These are phyloP conservation scores for Scenedesmus sp. DNA, from an alignment of 163 green algal genomes.

Conservation along the genomic window DNA sequence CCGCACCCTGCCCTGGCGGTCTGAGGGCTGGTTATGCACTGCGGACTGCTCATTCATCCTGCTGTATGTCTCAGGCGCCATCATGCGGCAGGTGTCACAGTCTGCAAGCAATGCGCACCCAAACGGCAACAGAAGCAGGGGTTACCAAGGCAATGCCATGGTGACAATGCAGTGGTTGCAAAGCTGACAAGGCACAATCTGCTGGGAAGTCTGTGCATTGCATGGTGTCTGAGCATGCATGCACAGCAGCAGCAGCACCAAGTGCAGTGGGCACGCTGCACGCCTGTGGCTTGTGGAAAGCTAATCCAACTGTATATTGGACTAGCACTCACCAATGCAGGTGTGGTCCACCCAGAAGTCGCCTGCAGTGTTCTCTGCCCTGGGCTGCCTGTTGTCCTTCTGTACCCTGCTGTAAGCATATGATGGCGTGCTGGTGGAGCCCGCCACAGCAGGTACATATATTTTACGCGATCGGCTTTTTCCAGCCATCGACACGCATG, in stretches of 20 bases:
- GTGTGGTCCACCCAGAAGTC: conserved; percentile 80
- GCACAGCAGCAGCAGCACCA: not conserved
- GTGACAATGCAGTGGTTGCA: not conserved
- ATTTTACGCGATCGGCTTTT: not conserved
- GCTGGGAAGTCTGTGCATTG: not conserved
- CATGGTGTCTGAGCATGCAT: not conserved
- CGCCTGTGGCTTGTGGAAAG: not conserved
- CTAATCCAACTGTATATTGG: not conserved
- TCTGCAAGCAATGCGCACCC: conserved; percentile 53
- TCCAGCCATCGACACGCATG: not conserved
- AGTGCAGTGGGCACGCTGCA: not conserved
- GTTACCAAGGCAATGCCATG: not conserved
- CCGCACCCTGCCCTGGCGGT: conserved; percentile 48
- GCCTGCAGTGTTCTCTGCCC: conserved; percentile 70
- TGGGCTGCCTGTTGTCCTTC: conserved; percentile 6
- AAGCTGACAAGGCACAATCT: not conserved
- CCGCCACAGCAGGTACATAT: not conserved
- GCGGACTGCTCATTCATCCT: conserved; percentile 65
- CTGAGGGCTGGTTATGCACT: conserved; percentile 75
- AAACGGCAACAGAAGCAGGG: not conserved
- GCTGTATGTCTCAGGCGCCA: conserved; percentile 76
- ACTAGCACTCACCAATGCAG: conserved; percentile 78
- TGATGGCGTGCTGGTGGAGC: not conserved
- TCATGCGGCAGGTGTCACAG: conserved; percentile 90
- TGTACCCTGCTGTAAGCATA: not conserved